These are phyloP conservation scores for Knoxdaviesia proteae DNA, from an alignment of 2,329 filamentous ascomycete genomes.

Conservation along the genomic window DNA sequence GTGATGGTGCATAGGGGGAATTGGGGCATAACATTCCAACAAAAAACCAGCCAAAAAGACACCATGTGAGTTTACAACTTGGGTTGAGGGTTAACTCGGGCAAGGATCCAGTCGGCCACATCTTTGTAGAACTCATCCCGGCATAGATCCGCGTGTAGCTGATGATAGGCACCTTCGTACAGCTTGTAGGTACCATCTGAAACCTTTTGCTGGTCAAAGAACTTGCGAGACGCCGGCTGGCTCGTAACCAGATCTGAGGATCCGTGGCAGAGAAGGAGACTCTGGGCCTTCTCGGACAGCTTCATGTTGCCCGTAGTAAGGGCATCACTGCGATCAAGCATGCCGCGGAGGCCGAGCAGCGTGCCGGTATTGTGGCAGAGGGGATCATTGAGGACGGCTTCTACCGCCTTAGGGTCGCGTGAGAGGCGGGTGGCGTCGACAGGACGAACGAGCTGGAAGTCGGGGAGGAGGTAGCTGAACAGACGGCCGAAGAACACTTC, in stretches of 20 bases:
- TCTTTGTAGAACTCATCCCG: constrained; percentile 35
- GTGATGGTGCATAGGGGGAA: too few species aligned
- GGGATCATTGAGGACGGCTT: constrained; percentile 40
- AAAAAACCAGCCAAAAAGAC: background rate
- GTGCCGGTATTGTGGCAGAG: constrained; percentile 72
- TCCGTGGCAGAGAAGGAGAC: constrained; percentile 57
- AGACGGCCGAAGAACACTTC: constrained; percentile 47
- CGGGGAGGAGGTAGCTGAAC: constrained; percentile 45
- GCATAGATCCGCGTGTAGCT: constrained; percentile 40
- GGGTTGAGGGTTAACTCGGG: constrained; percentile 11
- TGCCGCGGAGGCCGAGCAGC: constrained; percentile 53
- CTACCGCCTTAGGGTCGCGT: constrained; percentile 42
- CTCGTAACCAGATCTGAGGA: constrained; percentile 51
- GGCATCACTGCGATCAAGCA: constrained; percentile 52
- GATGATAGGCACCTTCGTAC: constrained; percentile 65
- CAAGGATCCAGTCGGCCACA: constrained; percentile 45
- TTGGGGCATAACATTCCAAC: too few species aligned
- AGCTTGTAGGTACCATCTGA: constrained; percentile 49
- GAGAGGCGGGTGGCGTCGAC: constrained; percentile 44
- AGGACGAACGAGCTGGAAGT: constrained; percentile 42
- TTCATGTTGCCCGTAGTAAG: constrained; percentile 34
- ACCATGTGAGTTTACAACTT: constrained; percentile 13
- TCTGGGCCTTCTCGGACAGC: constrained; percentile 32
- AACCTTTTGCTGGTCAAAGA: constrained; percentile 36
- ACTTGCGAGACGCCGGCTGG: constrained; percentile 41